Evolutionary conservation across 768 basidiomycete species (phyloP), one percentile per base, ranked within the genome.

Genomic region (Suillus spraguei): DNA sequence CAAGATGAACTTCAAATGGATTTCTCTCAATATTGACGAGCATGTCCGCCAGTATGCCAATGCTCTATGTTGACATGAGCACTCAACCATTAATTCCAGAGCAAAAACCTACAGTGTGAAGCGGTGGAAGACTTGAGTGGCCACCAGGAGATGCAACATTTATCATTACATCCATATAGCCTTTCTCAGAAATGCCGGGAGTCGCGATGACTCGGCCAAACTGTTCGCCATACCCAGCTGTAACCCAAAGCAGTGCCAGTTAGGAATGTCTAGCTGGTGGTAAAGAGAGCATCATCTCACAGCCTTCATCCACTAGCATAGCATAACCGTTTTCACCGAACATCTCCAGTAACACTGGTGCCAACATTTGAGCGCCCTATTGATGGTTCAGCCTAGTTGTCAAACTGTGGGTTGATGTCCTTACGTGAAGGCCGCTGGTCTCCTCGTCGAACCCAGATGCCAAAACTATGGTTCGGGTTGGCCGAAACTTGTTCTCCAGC

Each of bases 271-370:
- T 41, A 7, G 28, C 13, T 28, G 49, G n/a, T 44, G 14, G 13
- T 35, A 28, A 58, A 4, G 64, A 8, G 13, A 41, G 50, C 39
- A 33, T 72, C 78, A 33, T 72, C 79, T 69, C 73, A 87, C 92
- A 85, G 39, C 95, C 95, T 80, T 98, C 96, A 70, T 98, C 96
- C 39, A 98, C 81, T 52, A 97, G 74, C 71, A 97, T 81, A 0
- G 91, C 86, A 70, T 94, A 87, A 5, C 85, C 83, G 69, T 94
- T 75, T 64, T 83, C 72, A 41, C 94, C 95, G 70, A 92, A 96
- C 17, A 79, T 81, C 3, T 80, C 67, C 54, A 85, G 72, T 36
- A 97, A 75, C 52, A 77, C 77, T 13, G 76, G 69, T 0, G 80
- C 78, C 47, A 91, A 77, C 4, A 70, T 69, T 32, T 72, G 73